Evolutionary conservation across 495 filamentous ascomycete genomes (phyloP).

Genomic region (Jackrogersella minutella): DNA sequence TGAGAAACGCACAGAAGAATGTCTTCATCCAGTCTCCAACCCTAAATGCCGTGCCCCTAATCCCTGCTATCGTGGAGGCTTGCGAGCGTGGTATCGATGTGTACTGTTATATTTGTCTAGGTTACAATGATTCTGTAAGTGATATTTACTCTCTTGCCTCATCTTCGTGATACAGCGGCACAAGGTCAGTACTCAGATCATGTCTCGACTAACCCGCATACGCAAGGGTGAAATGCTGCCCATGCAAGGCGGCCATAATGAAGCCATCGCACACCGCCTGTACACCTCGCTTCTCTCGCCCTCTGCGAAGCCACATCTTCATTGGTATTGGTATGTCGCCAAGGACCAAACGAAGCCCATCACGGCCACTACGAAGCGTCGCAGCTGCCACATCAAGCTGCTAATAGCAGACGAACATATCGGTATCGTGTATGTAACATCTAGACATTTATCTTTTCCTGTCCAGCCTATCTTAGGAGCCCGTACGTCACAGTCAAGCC

Average conservation of each 20-base stretch:
- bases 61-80: constrained; percentile 60
- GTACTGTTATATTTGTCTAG: constrained; percentile 73
- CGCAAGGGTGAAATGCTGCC: constrained; percentile 74
- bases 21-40: constrained; percentile 81
- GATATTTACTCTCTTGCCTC: not conserved
- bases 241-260: constrained; percentile 78
- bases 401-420: constrained; percentile 74
- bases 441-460: too few relatives aligned
- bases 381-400: constrained; percentile 78
- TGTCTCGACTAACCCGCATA: not conserved
- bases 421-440: too few relatives aligned
- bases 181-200: not conserved
- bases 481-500: too few relatives aligned
- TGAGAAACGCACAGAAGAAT: constrained; percentile 65
- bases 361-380: constrained; percentile 64
- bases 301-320: constrained; percentile 57
- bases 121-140: constrained; percentile 75
- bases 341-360: constrained; percentile 75
- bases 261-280: constrained; percentile 67
- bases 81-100: constrained; percentile 71
- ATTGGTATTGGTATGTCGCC: constrained; percentile 72
- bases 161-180: not conserved
- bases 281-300: constrained; percentile 56
- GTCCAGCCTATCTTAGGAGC: too few relatives aligned
- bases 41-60: constrained; percentile 73